Base-by-base conservation (phyloP, 768 basidiomycete genomes). In the Gelatoporia subvermispora region DNA sequence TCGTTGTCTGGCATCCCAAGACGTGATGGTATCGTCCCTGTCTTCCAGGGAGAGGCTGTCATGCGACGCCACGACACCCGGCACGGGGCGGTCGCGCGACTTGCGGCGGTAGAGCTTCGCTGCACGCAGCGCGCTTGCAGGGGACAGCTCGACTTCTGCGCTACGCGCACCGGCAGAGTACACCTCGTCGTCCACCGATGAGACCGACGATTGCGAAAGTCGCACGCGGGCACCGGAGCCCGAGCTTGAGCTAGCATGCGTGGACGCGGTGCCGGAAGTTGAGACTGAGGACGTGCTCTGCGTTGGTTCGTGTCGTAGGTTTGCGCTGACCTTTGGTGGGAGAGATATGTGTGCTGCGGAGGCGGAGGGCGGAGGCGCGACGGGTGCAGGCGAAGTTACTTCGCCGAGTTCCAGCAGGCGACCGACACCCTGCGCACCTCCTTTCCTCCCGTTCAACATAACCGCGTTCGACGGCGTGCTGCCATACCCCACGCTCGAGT, bases 401-500 rank as follows among this genome's bases (percentile, higher is more conserved):
- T 70, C 71, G 25, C 53, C 61, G 40, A 68, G 64, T 21, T 64
- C 78, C 24, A 88, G 65, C 41, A 85, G 67, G 31, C 83, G 71
- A 48, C 77, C 67, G 35, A 81, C 68, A 24, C 73, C 80, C 49
- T 81, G 78, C 3, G 85, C 80, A 13, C 84, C 78, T 55, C 81
- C 85, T 55, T 77, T 79, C 55, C 88, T 72, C 5, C 81, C 81
- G 54, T 81, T 82, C 0, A 85, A 58, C 20, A 79, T 63, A 1
- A 71, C 66, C 13, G 69, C 65, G 13, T 59, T 63, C 7, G 64
- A 44, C 2, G 49, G 48, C 11, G 50, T 35, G 9, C 43, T 31
- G 22, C 28, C 2, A 4, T 22, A 17, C 50, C 24, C 41, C 39
- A 24, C 25, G 37, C 45, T 40, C 3, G 47, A 39, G 2, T 58